Evolutionary conservation across 306 rosid species (phyloP).

Genomic region (Lathyrus tuberosus): DNA sequence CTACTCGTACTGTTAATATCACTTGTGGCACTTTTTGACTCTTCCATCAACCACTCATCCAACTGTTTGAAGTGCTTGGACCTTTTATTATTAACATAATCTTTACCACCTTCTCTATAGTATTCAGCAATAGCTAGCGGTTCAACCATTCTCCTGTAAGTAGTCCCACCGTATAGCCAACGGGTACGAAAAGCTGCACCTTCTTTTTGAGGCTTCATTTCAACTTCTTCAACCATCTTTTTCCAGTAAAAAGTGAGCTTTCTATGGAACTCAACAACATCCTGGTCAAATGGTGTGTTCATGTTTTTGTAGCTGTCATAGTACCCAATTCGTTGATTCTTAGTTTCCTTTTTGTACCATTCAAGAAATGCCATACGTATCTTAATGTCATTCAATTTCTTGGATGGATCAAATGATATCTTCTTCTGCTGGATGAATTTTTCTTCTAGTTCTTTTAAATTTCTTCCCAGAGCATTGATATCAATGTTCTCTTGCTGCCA

Average conservation of each 20-base stretch:
- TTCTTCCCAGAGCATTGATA: neutral
- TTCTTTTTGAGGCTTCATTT: constrained; percentile 51
- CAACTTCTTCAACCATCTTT: constrained; percentile 53
- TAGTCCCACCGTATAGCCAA: constrained; percentile 52
- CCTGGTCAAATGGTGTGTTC: neutral
- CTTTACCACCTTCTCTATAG: constrained; percentile 34
- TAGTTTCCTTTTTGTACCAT: constrained; percentile 59
- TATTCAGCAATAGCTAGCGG: constrained; percentile 58
- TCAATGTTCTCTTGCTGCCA: constrained; percentile 8
- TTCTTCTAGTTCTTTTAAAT: constrained; percentile 20
- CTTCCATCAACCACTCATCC: constrained; percentile 45
- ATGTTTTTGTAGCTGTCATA: constrained; percentile 58
- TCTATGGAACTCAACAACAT: constrained; percentile 25
- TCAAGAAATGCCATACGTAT: constrained; percentile 52
- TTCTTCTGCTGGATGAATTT: neutral
- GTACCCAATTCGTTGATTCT: constrained; percentile 44
- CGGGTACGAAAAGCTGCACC: constrained; percentile 25
- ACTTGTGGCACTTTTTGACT: neutral
- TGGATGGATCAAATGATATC: constrained; percentile 18
- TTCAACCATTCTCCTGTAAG: constrained; percentile 64
- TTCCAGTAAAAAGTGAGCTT: constrained; percentile 51
- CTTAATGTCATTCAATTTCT: constrained; percentile 44
- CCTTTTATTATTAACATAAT: constrained; percentile 40
- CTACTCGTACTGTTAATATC: constrained; percentile 4
- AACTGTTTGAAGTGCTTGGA: constrained; percentile 43